phyloP scores from a whole-genome alignment of 768 basidiomycete genomes.

The Lactarius sanguifluus region DNA sequence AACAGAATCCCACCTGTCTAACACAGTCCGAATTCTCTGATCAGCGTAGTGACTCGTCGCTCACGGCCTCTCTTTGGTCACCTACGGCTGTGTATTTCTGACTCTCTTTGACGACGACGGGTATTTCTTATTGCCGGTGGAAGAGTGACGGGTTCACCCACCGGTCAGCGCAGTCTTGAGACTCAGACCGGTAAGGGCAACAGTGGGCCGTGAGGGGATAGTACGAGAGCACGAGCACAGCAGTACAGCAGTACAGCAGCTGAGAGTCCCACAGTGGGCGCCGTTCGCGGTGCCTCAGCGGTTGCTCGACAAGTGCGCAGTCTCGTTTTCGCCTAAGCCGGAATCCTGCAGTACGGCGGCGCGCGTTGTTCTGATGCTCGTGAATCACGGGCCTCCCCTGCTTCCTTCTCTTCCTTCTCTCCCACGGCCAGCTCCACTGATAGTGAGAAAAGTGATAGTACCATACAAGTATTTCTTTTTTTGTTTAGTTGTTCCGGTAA shows the following conservation, averaged over 20 bases:
- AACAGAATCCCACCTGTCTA: not conserved
- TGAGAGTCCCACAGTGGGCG: not conserved
- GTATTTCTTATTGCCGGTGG: not conserved
- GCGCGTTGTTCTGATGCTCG: conserved; percentile 7
- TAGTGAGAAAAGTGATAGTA: not conserved
- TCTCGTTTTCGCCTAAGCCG: not conserved
- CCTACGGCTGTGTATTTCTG: not conserved
- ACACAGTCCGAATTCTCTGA: not conserved
- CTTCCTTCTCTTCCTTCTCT: not conserved
- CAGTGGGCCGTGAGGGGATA: not conserved
- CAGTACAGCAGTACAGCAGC: not conserved
- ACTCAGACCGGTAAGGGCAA: not conserved
- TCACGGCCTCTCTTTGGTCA: not conserved
- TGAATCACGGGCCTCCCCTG: not conserved
- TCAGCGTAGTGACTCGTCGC: not conserved
- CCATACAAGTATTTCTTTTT: not conserved
- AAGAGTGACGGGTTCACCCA: not conserved
- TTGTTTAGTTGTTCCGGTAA: not conserved
- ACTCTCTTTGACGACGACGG: not conserved
- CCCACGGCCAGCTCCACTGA: conserved; percentile 1
- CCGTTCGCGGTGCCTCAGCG: conserved; percentile 1
- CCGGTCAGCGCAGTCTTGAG: not conserved
- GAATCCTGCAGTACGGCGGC: conserved; percentile 9
- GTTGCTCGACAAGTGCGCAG: conserved; percentile 26
- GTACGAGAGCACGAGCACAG: not conserved